phyloP scores from a whole-genome alignment of 2,329 filamentous ascomycete genomes.

The Claviceps sp. region DNA sequence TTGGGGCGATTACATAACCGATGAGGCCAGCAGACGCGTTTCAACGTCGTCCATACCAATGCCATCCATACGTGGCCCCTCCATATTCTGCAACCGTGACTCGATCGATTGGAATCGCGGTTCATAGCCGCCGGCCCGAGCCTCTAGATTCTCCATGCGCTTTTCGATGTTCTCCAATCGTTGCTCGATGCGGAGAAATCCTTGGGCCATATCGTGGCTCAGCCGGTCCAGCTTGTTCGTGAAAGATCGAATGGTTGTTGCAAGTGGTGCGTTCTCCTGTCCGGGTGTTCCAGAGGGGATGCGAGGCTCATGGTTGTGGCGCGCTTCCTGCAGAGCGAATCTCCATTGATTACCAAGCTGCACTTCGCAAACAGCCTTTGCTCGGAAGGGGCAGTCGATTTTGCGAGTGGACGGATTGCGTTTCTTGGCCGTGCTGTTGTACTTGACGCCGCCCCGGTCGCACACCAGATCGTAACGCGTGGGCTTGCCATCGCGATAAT shows the following conservation, averaged over 20 bases:
- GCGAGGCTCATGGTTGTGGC: slow-evolving; percentile 49
- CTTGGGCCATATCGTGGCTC: slow-evolving; percentile 40
- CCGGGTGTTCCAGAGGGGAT: slow-evolving; percentile 39
- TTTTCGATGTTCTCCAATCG: slow-evolving; percentile 39
- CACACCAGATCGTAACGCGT: slow-evolving; percentile 50
- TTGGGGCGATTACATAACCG: slow-evolving; percentile 25
- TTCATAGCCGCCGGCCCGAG: slow-evolving; percentile 27
- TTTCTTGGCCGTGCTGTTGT: slow-evolving; percentile 52
- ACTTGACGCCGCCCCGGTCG: slow-evolving; percentile 50
- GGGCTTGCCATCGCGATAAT: slow-evolving; percentile 49
- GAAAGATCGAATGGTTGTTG: slow-evolving; percentile 43
- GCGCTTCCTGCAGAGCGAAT: slow-evolving; percentile 46
- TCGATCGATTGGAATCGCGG: slow-evolving; percentile 32
- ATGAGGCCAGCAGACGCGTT: slow-evolving; percentile 27
- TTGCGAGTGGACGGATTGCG: slow-evolving; percentile 50
- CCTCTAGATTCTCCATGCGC: slow-evolving; percentile 40
- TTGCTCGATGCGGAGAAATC: slow-evolving; percentile 36
- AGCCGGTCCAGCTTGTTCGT: slow-evolving; percentile 47
- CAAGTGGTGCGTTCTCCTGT: slow-evolving; percentile 43
- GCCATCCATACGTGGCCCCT: slow-evolving; percentile 28
- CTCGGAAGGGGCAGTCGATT: slow-evolving; percentile 49
- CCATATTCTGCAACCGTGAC: slow-evolving; percentile 27
- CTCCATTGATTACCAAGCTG: slow-evolving; percentile 50
- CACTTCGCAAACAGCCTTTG: slow-evolving; percentile 50
- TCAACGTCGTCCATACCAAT: slow-evolving; percentile 33